Evolutionary conservation across 2,329 filamentous ascomycete species (phyloP).

Genomic region (Sarocladium brachiariae): DNA sequence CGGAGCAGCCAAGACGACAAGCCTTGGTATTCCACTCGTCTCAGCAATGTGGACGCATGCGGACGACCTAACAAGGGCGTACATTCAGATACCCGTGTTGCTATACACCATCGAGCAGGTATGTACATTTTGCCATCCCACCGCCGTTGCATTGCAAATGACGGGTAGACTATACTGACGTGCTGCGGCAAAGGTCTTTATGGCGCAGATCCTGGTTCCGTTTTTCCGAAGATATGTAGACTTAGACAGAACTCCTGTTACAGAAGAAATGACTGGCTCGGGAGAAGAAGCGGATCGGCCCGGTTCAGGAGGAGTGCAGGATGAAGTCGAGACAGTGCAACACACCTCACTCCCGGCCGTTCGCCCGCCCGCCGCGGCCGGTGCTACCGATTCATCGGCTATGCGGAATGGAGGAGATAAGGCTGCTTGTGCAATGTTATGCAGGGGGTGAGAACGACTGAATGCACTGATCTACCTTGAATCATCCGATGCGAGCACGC

Average conservation of each 20-base stretch:
- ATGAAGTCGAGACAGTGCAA: not conserved
- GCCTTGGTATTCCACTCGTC: conserved; percentile 60
- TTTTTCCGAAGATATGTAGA: conserved; percentile 40
- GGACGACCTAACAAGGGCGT: conserved; percentile 45
- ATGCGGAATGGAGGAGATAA: not conserved
- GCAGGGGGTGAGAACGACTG: not conserved
- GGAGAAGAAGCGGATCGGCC: conserved; percentile 16
- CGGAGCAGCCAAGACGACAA: conserved; percentile 65
- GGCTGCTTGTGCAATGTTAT: too few relatives aligned
- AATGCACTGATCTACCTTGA: not conserved
- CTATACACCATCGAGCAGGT: conserved; percentile 55
- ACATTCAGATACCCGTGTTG: conserved; percentile 57
- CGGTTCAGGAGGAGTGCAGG: not conserved
- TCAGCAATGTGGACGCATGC: conserved; percentile 60
- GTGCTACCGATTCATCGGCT: not conserved
- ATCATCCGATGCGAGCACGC: not conserved
- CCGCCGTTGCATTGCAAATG: too few relatives aligned
- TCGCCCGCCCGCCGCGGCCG: not conserved
- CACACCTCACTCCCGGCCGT: not conserved
- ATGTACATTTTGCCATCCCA: not conserved
- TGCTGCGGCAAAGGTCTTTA: conserved; percentile 24
- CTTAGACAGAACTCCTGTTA: conserved; percentile 10
- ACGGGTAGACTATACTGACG: too few relatives aligned
- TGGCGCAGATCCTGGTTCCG: conserved; percentile 38
- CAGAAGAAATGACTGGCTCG: not conserved